Conservation (phyloP, 2,329 filamentous ascomycete genomes). For the Penicillium capsulatum region DNA sequence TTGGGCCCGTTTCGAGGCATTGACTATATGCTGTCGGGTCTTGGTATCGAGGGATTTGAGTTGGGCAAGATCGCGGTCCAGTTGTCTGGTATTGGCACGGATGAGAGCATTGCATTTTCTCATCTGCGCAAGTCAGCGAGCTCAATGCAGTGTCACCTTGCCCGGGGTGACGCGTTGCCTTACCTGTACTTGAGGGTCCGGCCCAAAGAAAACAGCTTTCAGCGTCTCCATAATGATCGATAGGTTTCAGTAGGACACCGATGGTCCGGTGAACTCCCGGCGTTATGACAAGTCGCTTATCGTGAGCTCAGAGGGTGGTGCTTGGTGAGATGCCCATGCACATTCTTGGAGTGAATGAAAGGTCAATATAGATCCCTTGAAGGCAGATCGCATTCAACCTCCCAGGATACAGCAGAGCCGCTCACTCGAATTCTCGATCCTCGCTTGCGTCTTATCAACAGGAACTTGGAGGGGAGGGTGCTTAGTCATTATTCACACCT, state of each 20-base stretch:
- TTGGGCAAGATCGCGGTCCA: conserved; percentile 84
- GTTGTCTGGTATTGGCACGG: conserved; percentile 82
- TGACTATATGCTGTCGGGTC: conserved; percentile 78
- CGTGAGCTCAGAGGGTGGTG: conserved; percentile 1
- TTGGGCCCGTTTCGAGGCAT: conserved; percentile 75
- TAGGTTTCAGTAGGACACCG: neutral
- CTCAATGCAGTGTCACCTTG: neutral
- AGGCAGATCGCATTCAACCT: neutral
- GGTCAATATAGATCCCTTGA: neutral
- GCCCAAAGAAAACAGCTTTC: conserved; percentile 81
- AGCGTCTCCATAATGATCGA: conserved; percentile 72
- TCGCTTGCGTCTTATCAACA: conserved; percentile 8
- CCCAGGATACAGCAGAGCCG: neutral
- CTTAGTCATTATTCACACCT: conserved; percentile 13
- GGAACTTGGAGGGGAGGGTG: conserved; percentile 7
- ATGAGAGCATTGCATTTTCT: conserved; percentile 93
- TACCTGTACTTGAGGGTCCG: conserved; percentile 90
- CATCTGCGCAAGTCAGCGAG: conserved; percentile 55
- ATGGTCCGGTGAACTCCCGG: neutral
- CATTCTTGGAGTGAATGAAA: neutral
- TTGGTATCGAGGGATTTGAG: conserved; percentile 77
- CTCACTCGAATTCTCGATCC: neutral
- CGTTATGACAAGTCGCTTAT: neutral
- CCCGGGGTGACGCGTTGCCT: conserved; percentile 21
- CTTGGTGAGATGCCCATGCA: neutral